Evolutionary conservation across 768 basidiomycete genomes (phyloP).

Genomic region (Agrocybe pediades): DNA sequence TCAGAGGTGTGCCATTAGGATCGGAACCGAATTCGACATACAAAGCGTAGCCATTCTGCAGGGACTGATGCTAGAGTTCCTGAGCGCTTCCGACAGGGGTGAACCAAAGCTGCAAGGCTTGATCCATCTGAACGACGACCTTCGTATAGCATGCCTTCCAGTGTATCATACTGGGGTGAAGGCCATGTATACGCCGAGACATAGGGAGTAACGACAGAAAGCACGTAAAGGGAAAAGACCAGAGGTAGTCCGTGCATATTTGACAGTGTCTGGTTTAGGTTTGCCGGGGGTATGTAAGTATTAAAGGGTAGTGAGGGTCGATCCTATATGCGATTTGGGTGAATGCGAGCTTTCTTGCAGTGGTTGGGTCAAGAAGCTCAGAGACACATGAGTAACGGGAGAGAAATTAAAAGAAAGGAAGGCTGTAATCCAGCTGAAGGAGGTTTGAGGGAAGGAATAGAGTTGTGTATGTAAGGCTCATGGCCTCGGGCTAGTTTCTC

Average conservation of each 20-base stretch:
- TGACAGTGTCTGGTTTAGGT: background rate
- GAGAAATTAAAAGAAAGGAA: background rate
- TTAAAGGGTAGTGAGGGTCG: background rate
- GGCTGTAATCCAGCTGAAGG: background rate
- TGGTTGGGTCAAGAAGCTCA: background rate
- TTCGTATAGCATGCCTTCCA: slow-evolving; percentile 34
- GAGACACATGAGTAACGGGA: background rate
- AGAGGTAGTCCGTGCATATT: slow-evolving; percentile 13
- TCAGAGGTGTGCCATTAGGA: background rate
- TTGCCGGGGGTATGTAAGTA: background rate
- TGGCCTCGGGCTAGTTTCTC: background rate
- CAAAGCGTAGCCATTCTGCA: slow-evolving; percentile 39
- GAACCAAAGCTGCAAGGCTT: slow-evolving; percentile 32
- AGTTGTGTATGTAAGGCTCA: background rate
- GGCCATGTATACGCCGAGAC: slow-evolving; percentile 32
- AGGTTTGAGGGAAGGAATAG: background rate
- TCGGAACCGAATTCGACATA: slow-evolving; percentile 15
- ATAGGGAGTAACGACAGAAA: slow-evolving; percentile 20
- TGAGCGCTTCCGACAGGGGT: slow-evolving; percentile 32
- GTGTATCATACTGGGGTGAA: slow-evolving; percentile 37
- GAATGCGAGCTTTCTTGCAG: background rate
- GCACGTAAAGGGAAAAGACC: slow-evolving; percentile 14
- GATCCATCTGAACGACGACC: slow-evolving; percentile 33
- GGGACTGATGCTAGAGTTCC: slow-evolving; percentile 29
- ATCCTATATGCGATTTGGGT: background rate